Percentiles rank a stretch among this genome's conserved stretches.
These are phyloP conservation scores for Triangularia verruculosa DNA, from an alignment of 2,329 filamentous ascomycete species.

Conservation along the genomic window DNA sequence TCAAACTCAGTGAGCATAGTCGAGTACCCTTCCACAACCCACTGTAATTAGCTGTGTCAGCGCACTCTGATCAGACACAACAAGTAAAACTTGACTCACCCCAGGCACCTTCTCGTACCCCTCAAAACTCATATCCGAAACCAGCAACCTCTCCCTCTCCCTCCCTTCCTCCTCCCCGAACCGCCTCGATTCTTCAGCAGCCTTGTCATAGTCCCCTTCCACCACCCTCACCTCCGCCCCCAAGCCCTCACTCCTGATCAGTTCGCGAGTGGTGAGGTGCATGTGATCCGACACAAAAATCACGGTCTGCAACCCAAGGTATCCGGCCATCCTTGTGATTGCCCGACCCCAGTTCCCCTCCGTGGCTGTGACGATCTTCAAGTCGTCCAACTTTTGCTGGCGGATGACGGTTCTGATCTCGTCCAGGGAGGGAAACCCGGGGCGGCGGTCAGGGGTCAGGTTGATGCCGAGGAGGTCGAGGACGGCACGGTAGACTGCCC, in stretches of 20 bases:
- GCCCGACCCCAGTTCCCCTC: conserved; percentile 78
- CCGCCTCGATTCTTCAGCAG: conserved; percentile 49
- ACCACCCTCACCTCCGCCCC: conserved; percentile 46
- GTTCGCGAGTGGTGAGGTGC: conserved; percentile 47
- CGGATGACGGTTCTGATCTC: conserved; percentile 32
- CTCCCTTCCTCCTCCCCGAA: conserved; percentile 39
- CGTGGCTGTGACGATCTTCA: conserved; percentile 61
- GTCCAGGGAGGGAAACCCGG: neutral
- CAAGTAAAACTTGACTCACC: too few relatives aligned
- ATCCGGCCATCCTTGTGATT: conserved; percentile 63
- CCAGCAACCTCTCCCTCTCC: conserved; percentile 47
- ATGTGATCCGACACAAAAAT: conserved; percentile 65
- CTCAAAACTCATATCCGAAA: conserved; percentile 67
- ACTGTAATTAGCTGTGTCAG: conserved; percentile 38
- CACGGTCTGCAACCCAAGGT: conserved; percentile 52
- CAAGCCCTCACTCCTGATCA: conserved; percentile 63
- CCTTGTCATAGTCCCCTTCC: conserved; percentile 61
- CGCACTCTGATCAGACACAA: too few relatives aligned
- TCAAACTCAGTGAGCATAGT: conserved; percentile 71
- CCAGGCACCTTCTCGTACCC: conserved; percentile 64
- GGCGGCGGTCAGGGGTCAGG: neutral
- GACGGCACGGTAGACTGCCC: conserved; percentile 63
- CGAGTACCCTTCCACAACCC: conserved; percentile 75
- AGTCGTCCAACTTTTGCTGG: conserved; percentile 31
- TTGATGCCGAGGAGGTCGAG: conserved; percentile 36